Conservation (phyloP, 768 basidiomycete genomes). For the Tephrocybe sp. region DNA sequence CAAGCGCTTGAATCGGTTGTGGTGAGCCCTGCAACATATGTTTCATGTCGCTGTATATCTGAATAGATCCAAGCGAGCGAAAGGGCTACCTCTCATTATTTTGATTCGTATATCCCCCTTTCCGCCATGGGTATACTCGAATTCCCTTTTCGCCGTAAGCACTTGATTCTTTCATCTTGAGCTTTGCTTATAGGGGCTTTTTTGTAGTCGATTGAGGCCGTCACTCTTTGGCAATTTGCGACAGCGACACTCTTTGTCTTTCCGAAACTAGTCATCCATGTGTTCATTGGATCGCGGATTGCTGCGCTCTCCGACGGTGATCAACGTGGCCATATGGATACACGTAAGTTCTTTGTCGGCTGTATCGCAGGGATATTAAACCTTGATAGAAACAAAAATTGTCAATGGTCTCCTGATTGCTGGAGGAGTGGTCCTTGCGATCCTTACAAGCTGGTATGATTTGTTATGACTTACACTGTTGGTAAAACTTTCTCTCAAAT, state of each 20-base stretch:
- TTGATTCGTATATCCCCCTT: constrained; percentile 81
- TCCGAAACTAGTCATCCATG: constrained; percentile 71
- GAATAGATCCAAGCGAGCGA: constrained; percentile 48
- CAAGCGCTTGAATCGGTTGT: constrained; percentile 74
- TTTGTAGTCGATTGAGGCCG: constrained; percentile 67
- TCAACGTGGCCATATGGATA: constrained; percentile 74
- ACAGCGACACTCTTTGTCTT: constrained; percentile 69
- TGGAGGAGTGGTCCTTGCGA: constrained; percentile 56
- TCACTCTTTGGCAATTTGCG: constrained; percentile 74
- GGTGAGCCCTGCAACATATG: constrained; percentile 39
- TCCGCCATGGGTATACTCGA: constrained; percentile 89
- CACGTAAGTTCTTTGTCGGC: constrained; percentile 43
- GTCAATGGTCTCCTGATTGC: constrained; percentile 61
- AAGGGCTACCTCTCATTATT: constrained; percentile 80
- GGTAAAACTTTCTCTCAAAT: too few species aligned
- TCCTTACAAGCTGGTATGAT: constrained; percentile 67
- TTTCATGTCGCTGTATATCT: background rate
- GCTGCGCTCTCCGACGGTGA: constrained; percentile 76
- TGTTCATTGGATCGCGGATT: constrained; percentile 78
- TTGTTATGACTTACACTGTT: background rate
- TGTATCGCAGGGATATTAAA: background rate
- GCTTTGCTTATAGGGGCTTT: background rate
- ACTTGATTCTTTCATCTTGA: background rate
- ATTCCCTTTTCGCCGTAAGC: constrained; percentile 74
- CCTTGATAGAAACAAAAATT: constrained; percentile 54